Evolutionary conservation across 2,329 filamentous ascomycete species (phyloP), one percentile per base, ranked within the genome.

Genomic region (Helicocarpus griseus): DNA sequence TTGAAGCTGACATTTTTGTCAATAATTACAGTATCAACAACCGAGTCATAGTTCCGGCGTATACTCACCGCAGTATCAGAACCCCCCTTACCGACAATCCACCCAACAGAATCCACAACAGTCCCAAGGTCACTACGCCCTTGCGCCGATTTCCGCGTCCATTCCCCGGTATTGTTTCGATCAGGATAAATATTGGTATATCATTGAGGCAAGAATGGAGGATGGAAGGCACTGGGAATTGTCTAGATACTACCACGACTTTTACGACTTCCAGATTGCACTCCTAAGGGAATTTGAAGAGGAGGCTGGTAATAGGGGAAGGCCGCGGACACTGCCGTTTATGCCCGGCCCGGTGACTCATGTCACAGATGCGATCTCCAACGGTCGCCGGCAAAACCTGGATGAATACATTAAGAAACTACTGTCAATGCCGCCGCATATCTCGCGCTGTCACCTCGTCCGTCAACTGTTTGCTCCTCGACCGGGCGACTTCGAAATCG

Each of bases 271-370:
- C 68, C 93, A 98, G 67, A 97, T 97, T 64, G 88, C 89, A 29
- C 82, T 98, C 7, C 80, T 98, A 46, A 91, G 89, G 41, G 88
- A 81, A 43, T 97, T 96, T 63, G 91, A 93, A 21, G 83, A 87
- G 33, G 93, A 97, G 69, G 91, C 93, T 35, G 93, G 93, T 50
- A 93, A 94, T 63, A 86, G 84, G 17, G 85, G 85, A 41, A 73
- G 89, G 63, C 84, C 86, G 64, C 85, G 93, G 51, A 89, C 86
- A 7, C 72, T 98, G 11, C 93, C 93, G 1, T 97, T 95, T 68
- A 98, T 98, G 93, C 93, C 93, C 8, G 93, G 93, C 5, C 93
- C 93, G 2, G 91, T 98, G 55, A 95, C 90, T 58, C 95, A 95
- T 69, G 91, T 97, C 51, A 98, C 91, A n/a, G 91, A 97, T 65